Base-by-base conservation (phyloP, 1,284 basidiomycete genomes). In the Leccinum subrobustum region DNA sequence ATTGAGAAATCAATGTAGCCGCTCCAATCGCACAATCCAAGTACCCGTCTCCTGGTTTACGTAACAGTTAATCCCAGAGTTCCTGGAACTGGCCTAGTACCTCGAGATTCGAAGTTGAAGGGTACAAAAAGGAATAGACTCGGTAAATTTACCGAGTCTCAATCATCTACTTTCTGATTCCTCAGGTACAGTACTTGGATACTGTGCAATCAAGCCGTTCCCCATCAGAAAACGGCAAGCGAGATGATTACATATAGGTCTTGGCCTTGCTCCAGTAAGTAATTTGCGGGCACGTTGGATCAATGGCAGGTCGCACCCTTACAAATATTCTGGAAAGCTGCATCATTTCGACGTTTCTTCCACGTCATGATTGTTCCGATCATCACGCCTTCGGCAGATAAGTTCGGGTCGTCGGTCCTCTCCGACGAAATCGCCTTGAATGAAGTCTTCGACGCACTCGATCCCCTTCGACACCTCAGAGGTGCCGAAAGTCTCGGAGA, bases 381-480 rank as follows among this genome's bases (percentile, higher is more conserved):
- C 16, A 50, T 53, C 57, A 25, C 27, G 25, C 50, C 53, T 33
- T 42, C 16, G 1, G 14, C 44, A 6, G 58, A 25, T 55, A 33
- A 53, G 52, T 16, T 70, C 16, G 65, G 64, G 33, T 54, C 50
- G 27, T 63, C 60, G 3, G 16, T 60, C 37, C 53, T 62, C 18
- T 58, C 65, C 42, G 60, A 73, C 50, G 70, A 77, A 47, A 71
- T 82, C 48, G 78, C 77, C 37, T 74, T 79, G 54, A 81, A 87
- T 58, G 86, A 90, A 65, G 68, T 73, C 20, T 80, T 88, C 27
- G 86, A 89, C 69, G 68, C 70, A 16, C 69, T 79, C 50, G 83
- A 89, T 67, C 88, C 88, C 52, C 79, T 91, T 57, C 81, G 85
- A 35, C 88, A 89, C 75, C 78, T 88, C 67, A 82, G 82, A 74